Evolutionary conservation across 805 yeast species (phyloP).

Genomic region (Lipomyces sp.): DNA sequence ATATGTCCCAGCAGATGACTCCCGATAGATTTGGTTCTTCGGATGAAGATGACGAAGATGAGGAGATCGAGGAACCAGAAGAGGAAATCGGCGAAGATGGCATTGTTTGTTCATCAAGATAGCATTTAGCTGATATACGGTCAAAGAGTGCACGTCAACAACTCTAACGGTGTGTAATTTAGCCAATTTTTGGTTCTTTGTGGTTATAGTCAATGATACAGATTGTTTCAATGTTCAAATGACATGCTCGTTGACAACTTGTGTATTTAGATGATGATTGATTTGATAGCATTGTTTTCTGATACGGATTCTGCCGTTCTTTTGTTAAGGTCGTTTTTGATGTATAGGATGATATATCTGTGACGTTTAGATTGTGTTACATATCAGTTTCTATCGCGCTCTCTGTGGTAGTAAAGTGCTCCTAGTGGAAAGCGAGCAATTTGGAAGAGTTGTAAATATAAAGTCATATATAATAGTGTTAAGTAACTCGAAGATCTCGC

Average conservation of each 20-base stretch:
- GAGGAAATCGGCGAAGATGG: slow-evolving; percentile 15
- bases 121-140: slow-evolving; percentile 14
- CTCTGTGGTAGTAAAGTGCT: slow-evolving; percentile 1
- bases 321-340: background rate
- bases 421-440: background rate
- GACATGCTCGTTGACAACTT: background rate
- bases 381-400: background rate
- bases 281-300: slow-evolving; percentile 4
- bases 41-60: slow-evolving; percentile 64
- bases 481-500: background rate
- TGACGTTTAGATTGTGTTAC: background rate
- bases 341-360: background rate
- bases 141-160: slow-evolving; percentile 15
- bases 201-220: background rate
- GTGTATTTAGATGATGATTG: background rate
- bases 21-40: slow-evolving; percentile 57
- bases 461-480: background rate
- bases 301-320: background rate
- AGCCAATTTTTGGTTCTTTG: background rate
- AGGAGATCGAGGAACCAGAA: slow-evolving; percentile 43
- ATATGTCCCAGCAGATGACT: slow-evolving; percentile 76
- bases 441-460: background rate
- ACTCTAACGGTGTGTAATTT: slow-evolving; percentile 20
- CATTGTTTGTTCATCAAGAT: slow-evolving; percentile 11
- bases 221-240: background rate